phyloP scores from a whole-genome alignment of 768 basidiomycete genomes.

The Tricholoma matsutake region DNA sequence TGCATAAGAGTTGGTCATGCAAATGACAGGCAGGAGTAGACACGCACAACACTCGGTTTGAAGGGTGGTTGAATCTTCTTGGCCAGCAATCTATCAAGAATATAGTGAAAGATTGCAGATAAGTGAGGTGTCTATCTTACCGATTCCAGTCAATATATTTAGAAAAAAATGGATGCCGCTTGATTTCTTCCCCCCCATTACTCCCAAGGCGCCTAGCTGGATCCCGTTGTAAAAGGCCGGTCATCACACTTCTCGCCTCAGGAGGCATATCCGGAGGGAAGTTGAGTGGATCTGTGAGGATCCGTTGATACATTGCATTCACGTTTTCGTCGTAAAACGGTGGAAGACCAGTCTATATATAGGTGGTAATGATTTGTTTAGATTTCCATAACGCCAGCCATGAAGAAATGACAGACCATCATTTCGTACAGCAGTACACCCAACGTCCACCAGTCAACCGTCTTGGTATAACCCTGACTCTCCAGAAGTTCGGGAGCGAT shows the following conservation, averaged over 20 bases:
- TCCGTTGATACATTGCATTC: conserved; percentile 96
- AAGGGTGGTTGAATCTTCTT: conserved; percentile 98
- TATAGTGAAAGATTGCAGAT: neutral
- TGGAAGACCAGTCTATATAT: conserved; percentile 85
- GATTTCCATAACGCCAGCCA: conserved; percentile 12
- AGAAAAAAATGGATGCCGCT: conserved; percentile 92
- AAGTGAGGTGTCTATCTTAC: conserved; percentile 32
- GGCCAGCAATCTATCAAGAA: conserved; percentile 57
- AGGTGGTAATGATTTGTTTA: neutral
- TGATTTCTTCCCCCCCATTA: conserved; percentile 94
- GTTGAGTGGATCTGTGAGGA: conserved; percentile 87
- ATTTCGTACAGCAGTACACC: conserved; percentile 97
- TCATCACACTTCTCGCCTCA: conserved; percentile 89
- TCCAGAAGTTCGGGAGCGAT: conserved; percentile 97
- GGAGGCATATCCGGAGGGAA: conserved; percentile 87
- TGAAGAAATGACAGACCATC: conserved; percentile 55
- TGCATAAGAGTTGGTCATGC: conserved; percentile 3
- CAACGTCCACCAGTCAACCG: conserved; percentile 99
- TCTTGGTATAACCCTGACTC: conserved; percentile 95
- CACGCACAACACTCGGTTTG: conserved; percentile 90
- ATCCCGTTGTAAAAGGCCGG: conserved; percentile 84
- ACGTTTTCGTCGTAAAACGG: conserved; percentile 99
- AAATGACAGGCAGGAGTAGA: neutral
- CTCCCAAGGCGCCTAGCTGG: conserved; percentile 85
- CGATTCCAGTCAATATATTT: conserved; percentile 90